Percentiles rank a stretch among this genome's conserved stretches.
Conservation (phyloP, 2,329 filamentous ascomycete genomes). For the Xylariales sp. region DNA sequence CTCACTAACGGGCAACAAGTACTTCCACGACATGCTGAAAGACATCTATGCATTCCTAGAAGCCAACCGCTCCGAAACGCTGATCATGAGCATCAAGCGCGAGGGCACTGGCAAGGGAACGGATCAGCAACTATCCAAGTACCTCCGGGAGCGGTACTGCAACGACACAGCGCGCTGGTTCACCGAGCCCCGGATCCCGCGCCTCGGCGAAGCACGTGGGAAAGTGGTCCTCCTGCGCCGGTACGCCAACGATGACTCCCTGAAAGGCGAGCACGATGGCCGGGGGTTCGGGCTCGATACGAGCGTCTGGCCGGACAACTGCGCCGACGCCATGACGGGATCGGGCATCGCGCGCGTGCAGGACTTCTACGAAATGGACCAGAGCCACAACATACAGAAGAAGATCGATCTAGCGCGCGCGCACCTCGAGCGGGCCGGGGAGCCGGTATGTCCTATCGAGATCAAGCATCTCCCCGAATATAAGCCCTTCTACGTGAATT, state of each 20-base stretch:
- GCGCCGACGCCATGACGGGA: conserved; percentile 59
- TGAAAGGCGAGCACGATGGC: conserved; percentile 46
- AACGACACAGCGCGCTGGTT: conserved; percentile 62
- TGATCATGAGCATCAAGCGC: conserved; percentile 85
- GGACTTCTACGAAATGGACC: conserved; percentile 87
- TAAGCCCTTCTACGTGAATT: conserved; percentile 79
- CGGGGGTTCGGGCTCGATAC: conserved; percentile 57
- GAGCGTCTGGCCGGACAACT: conserved; percentile 80
- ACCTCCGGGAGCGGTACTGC: conserved; percentile 70
- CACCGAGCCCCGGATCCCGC: conserved; percentile 70
- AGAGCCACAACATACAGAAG: conserved; percentile 68
- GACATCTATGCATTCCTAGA: conserved; percentile 72
- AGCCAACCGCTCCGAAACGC: conserved; percentile 70
- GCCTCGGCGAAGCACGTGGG: conserved; percentile 72
- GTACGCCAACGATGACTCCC: conserved; percentile 60
- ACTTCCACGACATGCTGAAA: conserved; percentile 68
- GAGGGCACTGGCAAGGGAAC: conserved; percentile 79
- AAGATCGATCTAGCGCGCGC: conserved; percentile 72
- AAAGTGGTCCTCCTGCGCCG: conserved; percentile 81
- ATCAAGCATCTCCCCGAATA: conserved; percentile 28
- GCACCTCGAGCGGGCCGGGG: conserved; percentile 70
- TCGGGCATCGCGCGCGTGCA: conserved; percentile 79
- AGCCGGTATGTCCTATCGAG: conserved; percentile 38
- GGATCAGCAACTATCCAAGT: conserved; percentile 71
- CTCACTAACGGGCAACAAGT: conserved; percentile 74